A percentile compares a stretch with the other conserved stretches of the same genome.
phyloP scores from a whole-genome alignment of 2,329 filamentous ascomycete species.

The Fusarium marasasianum region DNA sequence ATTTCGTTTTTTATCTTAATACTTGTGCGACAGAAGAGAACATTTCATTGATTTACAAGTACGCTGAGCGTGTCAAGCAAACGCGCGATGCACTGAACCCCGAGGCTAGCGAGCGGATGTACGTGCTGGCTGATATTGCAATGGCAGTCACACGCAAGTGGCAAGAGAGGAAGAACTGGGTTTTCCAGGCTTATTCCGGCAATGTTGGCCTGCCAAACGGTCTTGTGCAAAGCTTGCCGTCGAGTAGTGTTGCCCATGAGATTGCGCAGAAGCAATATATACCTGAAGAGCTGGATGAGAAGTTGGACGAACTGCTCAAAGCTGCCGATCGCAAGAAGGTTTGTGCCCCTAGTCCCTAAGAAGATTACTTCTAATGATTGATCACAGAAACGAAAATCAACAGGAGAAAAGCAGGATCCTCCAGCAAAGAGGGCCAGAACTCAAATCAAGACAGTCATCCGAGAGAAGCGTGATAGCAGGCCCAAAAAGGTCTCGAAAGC shows the following conservation, averaged over 20 bases:
- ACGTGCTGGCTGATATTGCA: constrained; percentile 87
- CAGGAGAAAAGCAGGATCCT: constrained; percentile 59
- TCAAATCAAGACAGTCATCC: constrained; percentile 50
- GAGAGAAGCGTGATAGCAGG: constrained; percentile 49
- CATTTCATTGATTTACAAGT: constrained; percentile 86
- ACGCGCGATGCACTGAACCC: constrained; percentile 81
- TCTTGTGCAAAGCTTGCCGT: constrained; percentile 79
- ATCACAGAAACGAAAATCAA: constrained; percentile 65
- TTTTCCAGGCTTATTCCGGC: constrained; percentile 81
- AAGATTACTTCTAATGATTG: constrained; percentile 37
- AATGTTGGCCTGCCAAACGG: constrained; percentile 84
- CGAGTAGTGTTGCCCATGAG: constrained; percentile 80
- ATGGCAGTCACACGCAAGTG: constrained; percentile 85
- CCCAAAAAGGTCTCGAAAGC: constrained; percentile 48
- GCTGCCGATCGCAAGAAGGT: constrained; percentile 79
- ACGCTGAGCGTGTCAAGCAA: constrained; percentile 92
- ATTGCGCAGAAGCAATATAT: constrained; percentile 89
- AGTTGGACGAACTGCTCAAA: constrained; percentile 74
- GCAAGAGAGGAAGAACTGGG: constrained; percentile 87
- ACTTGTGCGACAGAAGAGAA: constrained; percentile 88
- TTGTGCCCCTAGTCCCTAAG: constrained; percentile 27
- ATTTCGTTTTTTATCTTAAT: constrained; percentile 88
- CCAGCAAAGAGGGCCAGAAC: constrained; percentile 51
- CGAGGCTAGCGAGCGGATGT: constrained; percentile 76
- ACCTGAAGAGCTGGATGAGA: constrained; percentile 78